Evolutionary conservation across 768 basidiomycete species (phyloP).

Genomic region (Plicaturopsis crispa): DNA sequence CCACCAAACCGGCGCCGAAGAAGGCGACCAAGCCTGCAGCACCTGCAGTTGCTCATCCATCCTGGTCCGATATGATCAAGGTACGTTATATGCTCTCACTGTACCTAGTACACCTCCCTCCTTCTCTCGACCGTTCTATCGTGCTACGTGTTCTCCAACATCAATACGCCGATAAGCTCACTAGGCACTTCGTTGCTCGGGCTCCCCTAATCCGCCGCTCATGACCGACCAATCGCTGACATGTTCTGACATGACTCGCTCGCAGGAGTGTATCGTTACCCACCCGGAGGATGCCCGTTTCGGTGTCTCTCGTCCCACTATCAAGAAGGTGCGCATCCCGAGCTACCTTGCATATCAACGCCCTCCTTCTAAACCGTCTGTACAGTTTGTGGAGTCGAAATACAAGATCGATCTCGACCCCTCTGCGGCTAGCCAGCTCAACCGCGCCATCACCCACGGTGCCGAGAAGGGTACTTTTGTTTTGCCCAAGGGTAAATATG

Average conservation of each 20-base stretch:
- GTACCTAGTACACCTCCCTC: slow-evolving; percentile 3
- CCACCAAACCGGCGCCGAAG: neutral
- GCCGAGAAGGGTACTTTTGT: slow-evolving; percentile 77
- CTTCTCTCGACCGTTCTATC: slow-evolving; percentile 9
- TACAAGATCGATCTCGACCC: slow-evolving; percentile 79
- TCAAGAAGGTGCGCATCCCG: slow-evolving; percentile 69
- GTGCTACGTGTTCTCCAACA: slow-evolving; percentile 10
- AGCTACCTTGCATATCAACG: slow-evolving; percentile 6
- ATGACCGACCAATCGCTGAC: slow-evolving; percentile 1
- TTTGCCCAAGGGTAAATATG: slow-evolving; percentile 75
- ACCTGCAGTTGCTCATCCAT: slow-evolving; percentile 24
- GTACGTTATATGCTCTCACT: slow-evolving; percentile 28
- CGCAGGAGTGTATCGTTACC: slow-evolving; percentile 75
- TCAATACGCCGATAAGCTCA: slow-evolving; percentile 2
- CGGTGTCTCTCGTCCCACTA: slow-evolving; percentile 85
- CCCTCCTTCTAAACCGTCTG: slow-evolving; percentile 11
- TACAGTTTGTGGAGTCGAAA: slow-evolving; percentile 68
- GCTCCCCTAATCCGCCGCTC: slow-evolving; percentile 1
- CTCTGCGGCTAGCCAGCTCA: slow-evolving; percentile 72
- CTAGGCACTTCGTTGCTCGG: slow-evolving; percentile 2
- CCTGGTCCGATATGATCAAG: slow-evolving; percentile 82
- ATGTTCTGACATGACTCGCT: neutral
- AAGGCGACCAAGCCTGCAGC: neutral
- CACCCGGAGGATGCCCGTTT: slow-evolving; percentile 69
- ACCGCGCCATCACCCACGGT: slow-evolving; percentile 75